Percentiles rank a stretch among this genome's conserved stretches.
These are phyloP conservation scores for Sabuloglossum arenarium DNA, from an alignment of 495 filamentous ascomycete genomes.

Conservation along the genomic window DNA sequence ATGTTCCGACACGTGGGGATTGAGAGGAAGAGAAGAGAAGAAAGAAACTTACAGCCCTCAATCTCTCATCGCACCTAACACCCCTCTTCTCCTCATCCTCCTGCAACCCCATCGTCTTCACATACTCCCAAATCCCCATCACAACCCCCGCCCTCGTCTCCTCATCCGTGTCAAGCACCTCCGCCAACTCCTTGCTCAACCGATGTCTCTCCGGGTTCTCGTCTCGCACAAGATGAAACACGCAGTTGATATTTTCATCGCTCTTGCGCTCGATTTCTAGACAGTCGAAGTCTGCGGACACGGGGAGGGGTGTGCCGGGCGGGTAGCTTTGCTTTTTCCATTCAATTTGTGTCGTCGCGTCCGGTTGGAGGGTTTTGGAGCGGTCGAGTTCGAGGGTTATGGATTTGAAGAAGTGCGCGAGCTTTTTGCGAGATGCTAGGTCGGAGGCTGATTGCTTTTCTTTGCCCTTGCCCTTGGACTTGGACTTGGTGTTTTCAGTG, in stretches of 20 bases:
- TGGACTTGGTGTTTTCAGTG: constrained; percentile 24
- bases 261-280: constrained; percentile 78
- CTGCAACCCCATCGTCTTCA: constrained; percentile 63
- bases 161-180: constrained; percentile 69
- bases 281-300: constrained; percentile 62
- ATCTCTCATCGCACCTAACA: constrained; percentile 68
- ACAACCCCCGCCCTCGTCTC: constrained; percentile 72
- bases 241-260: constrained; percentile 84
- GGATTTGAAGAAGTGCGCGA: constrained; percentile 91
- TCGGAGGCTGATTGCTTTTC: constrained; percentile 18
- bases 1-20: background rate
- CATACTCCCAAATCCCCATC: constrained; percentile 89
- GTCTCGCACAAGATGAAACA: constrained; percentile 67
- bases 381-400: constrained; percentile 77
- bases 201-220: constrained; percentile 70
- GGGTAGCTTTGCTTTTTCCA: constrained; percentile 52
- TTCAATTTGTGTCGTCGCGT: constrained; percentile 38
- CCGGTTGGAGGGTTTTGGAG: constrained; percentile 26
- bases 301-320: constrained; percentile 25
- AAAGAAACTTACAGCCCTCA: constrained; percentile 40
- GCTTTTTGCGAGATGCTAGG: constrained; percentile 27
- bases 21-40: no score
- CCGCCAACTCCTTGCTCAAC: constrained; percentile 56
- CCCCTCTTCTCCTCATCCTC: constrained; percentile 86
- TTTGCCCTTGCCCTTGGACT: constrained; percentile 22